Evolutionary conservation across 2,329 filamentous ascomycete genomes (phyloP).

Genomic region (Aspergillus tamarii): DNA sequence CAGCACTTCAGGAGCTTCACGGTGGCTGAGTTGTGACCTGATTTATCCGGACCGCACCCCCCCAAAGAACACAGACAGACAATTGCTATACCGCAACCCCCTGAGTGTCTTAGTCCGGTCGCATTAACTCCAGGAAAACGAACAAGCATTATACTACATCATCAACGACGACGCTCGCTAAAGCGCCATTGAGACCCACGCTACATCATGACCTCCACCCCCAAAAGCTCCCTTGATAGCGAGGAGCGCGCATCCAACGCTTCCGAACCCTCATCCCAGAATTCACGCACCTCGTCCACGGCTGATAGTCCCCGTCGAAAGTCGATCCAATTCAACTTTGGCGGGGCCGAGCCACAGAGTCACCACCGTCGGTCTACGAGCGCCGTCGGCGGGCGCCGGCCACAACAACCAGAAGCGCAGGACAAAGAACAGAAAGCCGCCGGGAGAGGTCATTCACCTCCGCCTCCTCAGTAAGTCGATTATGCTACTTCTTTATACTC

Average conservation of each 20-base stretch:
- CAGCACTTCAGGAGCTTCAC: constrained; percentile 31
- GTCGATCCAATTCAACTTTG: constrained; percentile 45
- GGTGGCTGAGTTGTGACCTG: constrained; percentile 28
- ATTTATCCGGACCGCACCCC: neutral
- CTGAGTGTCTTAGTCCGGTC: neutral
- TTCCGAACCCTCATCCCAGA: constrained; percentile 16
- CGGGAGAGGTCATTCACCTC: constrained; percentile 41
- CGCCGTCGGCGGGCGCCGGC: constrained; percentile 29
- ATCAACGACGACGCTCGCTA: neutral
- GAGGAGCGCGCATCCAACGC: constrained; percentile 13
- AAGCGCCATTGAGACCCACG: neutral
- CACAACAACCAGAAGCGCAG: constrained; percentile 25
- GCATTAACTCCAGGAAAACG: neutral
- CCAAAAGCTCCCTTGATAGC: constrained; percentile 18
- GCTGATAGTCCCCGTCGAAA: constrained; percentile 34
- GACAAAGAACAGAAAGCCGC: constrained; percentile 30
- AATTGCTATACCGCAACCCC: neutral
- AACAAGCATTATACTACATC: neutral
- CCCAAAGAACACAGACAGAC: neutral
- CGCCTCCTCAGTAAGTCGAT: constrained; percentile 43
- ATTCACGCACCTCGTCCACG: constrained; percentile 26
- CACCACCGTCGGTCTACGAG: constrained; percentile 32
- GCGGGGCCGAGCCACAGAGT: constrained; percentile 31
- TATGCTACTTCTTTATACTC: neutral
- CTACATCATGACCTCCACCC: constrained; percentile 13